Evolutionary conservation across 352 stramenopile genomes (phyloP).

Genomic region (Phytophthora citricola): DNA sequence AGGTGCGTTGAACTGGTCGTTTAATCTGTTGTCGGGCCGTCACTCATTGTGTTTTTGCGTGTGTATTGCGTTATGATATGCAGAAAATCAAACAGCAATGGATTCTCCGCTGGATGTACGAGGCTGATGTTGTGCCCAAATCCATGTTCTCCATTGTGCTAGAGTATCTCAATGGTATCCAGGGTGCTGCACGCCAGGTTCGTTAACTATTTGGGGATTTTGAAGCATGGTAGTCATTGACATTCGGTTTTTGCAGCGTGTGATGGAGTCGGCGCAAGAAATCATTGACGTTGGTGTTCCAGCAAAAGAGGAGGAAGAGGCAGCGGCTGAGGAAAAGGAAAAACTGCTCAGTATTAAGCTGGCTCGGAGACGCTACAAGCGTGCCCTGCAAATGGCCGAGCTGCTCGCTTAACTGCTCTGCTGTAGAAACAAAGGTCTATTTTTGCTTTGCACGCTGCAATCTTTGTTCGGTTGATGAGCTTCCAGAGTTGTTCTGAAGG

Average conservation of each 20-base stretch:
- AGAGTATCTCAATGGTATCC: constrained; percentile 75
- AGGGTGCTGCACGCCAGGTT: constrained; percentile 69
- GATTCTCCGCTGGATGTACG: constrained; percentile 86
- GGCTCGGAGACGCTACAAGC: constrained; percentile 77
- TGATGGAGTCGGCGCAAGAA: constrained; percentile 70
- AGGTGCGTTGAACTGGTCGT: constrained; percentile 40
- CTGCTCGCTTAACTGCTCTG: constrained; percentile 51
- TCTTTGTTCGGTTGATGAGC: neutral
- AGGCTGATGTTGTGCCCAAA: constrained; percentile 81
- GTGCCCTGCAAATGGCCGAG: constrained; percentile 78
- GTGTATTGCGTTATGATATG: constrained; percentile 7
- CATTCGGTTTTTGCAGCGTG: constrained; percentile 45
- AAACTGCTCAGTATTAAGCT: constrained; percentile 67
- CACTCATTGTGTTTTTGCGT: constrained; percentile 9
- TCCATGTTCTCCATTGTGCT: constrained; percentile 80
- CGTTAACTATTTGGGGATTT: constrained; percentile 9
- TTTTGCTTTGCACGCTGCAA: constrained; percentile 9
- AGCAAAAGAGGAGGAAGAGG: constrained; percentile 50
- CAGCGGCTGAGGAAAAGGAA: constrained; percentile 49
- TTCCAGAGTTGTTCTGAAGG: neutral
- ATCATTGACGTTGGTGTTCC: constrained; percentile 74
- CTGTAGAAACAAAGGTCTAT: constrained; percentile 22
- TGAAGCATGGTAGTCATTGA: neutral
- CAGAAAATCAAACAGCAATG: constrained; percentile 87
- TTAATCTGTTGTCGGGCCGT: neutral